These are phyloP conservation scores for Chrysanthemum lavandulifolium DNA, from an alignment of 129 eudicot species.

Conservation along the genomic window DNA sequence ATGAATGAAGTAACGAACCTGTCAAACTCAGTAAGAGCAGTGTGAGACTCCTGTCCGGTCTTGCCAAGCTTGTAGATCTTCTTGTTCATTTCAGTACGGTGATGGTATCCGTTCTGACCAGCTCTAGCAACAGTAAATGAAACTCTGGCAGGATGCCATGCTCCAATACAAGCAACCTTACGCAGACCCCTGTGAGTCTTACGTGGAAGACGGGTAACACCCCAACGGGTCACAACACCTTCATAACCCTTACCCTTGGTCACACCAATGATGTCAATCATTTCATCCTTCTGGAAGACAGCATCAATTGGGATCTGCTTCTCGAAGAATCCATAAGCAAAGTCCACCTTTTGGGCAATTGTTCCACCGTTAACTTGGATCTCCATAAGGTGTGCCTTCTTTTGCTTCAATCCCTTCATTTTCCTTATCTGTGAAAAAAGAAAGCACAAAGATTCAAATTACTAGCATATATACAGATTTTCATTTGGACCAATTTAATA, in stretches of 20 bases:
- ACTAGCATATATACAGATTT: neutral
- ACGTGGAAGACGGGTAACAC: conserved; percentile 67
- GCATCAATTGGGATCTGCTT: conserved; percentile 69
- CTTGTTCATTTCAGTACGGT: conserved; percentile 77
- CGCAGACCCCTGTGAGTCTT: conserved; percentile 86
- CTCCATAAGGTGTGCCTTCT: conserved; percentile 79
- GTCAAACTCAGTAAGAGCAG: conserved; percentile 73
- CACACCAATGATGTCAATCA: conserved; percentile 67
- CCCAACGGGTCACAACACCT: conserved; percentile 89
- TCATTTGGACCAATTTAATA: too few species aligned
- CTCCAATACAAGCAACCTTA: conserved; percentile 82
- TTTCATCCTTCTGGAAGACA: conserved; percentile 76
- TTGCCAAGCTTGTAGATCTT: conserved; percentile 73
- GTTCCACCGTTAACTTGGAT: conserved; percentile 74
- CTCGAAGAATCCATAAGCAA: conserved; percentile 60
- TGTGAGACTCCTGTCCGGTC: conserved; percentile 55
- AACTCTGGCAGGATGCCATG: conserved; percentile 77
- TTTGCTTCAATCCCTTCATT: conserved; percentile 77
- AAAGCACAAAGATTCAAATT: neutral
- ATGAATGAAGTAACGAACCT: conserved; percentile 36
- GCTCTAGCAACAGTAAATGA: conserved; percentile 81
- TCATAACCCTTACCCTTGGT: conserved; percentile 79
- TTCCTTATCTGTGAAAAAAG: conserved; percentile 48
- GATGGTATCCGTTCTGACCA: conserved; percentile 82
- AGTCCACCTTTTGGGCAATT: conserved; percentile 65